Base-by-base conservation (phyloP, 2,329 filamentous ascomycete genomes). In the Phoma herbarum region DNA sequence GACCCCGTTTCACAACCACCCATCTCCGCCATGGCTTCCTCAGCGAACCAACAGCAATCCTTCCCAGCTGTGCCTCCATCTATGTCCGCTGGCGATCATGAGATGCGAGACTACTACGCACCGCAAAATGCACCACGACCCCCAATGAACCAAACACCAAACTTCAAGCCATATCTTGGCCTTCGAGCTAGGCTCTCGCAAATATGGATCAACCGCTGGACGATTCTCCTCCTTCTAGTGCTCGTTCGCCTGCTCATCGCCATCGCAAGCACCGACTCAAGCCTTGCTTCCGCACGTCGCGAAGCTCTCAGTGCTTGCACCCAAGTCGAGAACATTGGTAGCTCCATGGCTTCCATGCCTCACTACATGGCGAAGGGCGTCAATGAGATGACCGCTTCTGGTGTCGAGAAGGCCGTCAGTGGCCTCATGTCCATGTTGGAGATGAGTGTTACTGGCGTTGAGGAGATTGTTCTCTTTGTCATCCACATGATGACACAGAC, bases 151-250 rank as follows among this genome's bases (percentile, higher is more conserved):
- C 88, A 90, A 63, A 85, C 87, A 77, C 86, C 86, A 75, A 86
- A 86, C 74, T 85, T 90, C 73, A 97, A 93, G 64, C 94, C 95
- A 62, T 98, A 98, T 77, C 90, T 99, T 63, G 93, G 93, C 70
- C 87, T 97, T 73, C 88, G 88, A 72, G 89, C 94, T 70, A 89
- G 93, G 71, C 85, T 98, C 70, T 98, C 95, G 51, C 95, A 99
- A 82, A 85, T 96, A 77, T 97, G 94, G 93, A 88, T 99, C 81
- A 98, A 99, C 82, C 87, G 91, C 78, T 99, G 95, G 95, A 98
- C 95, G 37, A 84, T 98, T 60, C 84, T 99, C 46, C 84, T 98
- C 46, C 78, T 97, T 59, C 87, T 99, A 52, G 89, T 98, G 55
- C 88, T 99, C 51, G 86, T 90, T 62, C 88, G 93, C 57, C 86